These are phyloP conservation scores for Ganoderma sinense DNA, from an alignment of 1,284 basidiomycete genomes.

Conservation along the genomic window DNA sequence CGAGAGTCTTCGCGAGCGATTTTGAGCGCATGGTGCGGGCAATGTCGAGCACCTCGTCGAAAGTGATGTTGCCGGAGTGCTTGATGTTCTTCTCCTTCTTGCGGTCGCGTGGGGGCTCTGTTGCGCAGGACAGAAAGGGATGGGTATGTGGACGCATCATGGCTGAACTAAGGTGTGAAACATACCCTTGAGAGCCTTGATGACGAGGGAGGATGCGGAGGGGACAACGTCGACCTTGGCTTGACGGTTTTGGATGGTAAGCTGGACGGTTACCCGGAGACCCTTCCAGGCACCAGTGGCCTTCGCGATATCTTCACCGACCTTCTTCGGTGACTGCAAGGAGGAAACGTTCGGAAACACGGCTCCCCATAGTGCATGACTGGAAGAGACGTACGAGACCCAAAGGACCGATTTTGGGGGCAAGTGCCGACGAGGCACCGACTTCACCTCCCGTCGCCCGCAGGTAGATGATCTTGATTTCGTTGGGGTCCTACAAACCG, in stretches of 20 bases:
- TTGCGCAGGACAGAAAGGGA: background rate
- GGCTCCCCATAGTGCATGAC: background rate
- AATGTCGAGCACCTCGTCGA: slow-evolving; percentile 96
- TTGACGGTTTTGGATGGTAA: slow-evolving; percentile 99
- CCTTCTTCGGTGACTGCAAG: slow-evolving; percentile 97
- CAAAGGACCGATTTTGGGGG: slow-evolving; percentile 99
- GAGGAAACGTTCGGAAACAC: slow-evolving; percentile 14
- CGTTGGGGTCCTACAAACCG: slow-evolving; percentile 80
- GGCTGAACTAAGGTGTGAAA: slow-evolving; percentile 7
- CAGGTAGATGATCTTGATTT: slow-evolving; percentile 99
- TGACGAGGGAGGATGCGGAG: slow-evolving; percentile 97
- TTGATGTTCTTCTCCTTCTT: slow-evolving; percentile 99
- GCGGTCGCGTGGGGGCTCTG: slow-evolving; percentile 98
- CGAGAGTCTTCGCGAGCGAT: slow-evolving; percentile 92
- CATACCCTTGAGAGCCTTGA: slow-evolving; percentile 96
- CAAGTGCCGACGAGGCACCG: slow-evolving; percentile 97
- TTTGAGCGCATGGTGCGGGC: slow-evolving; percentile 97
- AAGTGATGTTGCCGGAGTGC: slow-evolving; percentile 93
- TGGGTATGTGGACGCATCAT: background rate
- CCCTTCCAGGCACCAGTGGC: slow-evolving; percentile 99
- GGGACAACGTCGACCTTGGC: slow-evolving; percentile 97
- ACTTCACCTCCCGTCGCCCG: slow-evolving; percentile 99
- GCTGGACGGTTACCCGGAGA: slow-evolving; percentile 98
- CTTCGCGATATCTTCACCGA: slow-evolving; percentile 99
- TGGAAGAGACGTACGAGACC: slow-evolving; percentile 83